phyloP scores from a whole-genome alignment of 2,329 filamentous ascomycete genomes.

The Fusarium lateritium region DNA sequence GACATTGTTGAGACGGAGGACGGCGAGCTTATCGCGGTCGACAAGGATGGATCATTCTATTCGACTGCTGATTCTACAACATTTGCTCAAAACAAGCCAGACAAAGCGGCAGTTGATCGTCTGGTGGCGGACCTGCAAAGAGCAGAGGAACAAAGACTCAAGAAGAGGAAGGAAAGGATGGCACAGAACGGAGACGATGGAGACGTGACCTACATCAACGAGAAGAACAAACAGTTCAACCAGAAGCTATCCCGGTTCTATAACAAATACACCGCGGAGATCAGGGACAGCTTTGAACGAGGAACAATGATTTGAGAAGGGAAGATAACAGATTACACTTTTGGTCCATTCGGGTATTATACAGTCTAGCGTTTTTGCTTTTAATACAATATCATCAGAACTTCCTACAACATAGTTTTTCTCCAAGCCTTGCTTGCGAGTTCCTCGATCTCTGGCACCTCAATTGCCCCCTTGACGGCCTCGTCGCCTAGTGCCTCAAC shows the following conservation, averaged over 20 bases:
- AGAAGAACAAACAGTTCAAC: conserved; percentile 99
- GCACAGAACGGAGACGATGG: conserved; percentile 85
- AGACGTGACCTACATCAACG: conserved; percentile 99
- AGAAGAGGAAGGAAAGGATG: conserved; percentile 87
- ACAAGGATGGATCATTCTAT: conserved; percentile 92
- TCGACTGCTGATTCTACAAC: conserved; percentile 86
- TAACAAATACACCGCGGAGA: conserved; percentile 98
- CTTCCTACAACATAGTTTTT: conserved; percentile 83
- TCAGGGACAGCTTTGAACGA: conserved; percentile 96
- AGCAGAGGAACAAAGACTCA: conserved; percentile 87
- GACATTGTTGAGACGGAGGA: conserved; percentile 97
- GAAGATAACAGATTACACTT: conserved; percentile 27
- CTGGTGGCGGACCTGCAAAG: conserved; percentile 89
- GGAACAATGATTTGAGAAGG: conserved; percentile 88
- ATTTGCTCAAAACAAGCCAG: conserved; percentile 88
- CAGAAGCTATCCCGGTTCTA: conserved; percentile 96
- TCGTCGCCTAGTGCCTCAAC: conserved; percentile 88
- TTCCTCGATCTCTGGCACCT: conserved; percentile 84
- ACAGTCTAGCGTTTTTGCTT: conserved; percentile 54
- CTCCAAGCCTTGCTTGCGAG: conserved; percentile 89
- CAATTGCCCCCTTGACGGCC: conserved; percentile 79
- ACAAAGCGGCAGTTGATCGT: conserved; percentile 88
- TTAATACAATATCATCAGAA: conserved; percentile 28
- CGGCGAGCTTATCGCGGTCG: conserved; percentile 93
- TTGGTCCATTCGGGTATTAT: conserved; percentile 45